Evolutionary conservation across 1,284 basidiomycete genomes (phyloP), one percentile per base, ranked within the genome.

Genomic region (Coniferiporia sulphurascens): DNA sequence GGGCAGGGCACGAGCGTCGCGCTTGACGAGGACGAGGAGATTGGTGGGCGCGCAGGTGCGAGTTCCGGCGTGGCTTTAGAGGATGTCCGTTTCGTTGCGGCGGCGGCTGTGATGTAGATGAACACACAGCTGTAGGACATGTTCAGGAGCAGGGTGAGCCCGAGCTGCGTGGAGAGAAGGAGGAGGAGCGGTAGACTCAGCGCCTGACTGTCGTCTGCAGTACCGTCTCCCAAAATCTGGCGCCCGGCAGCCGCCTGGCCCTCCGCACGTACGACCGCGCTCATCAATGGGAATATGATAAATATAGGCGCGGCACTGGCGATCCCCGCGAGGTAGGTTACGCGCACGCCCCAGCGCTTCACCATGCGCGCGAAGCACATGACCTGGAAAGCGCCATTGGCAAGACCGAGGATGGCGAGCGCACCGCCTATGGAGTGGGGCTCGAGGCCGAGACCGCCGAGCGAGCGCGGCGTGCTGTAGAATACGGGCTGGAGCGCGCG

Each of bases 401-500:
- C 52, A 19, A 64, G 17, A 17, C 65, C 65, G 5, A 65, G 43
- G 12, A 56, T 13, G 19, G 61, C 73, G 36, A 81, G 65, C 22
- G 75, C 72, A 41, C 62, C 63, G 2, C 79, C 80, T 34, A 81
- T 78, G n/a, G 66, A 61, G 8, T 70, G 67, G 7, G 78, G 73
- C 1, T 70, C 63, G 1, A 80, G 68, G 10, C 65, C 69, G 22
- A 80, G 73, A 12, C 79, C 78, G 15, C 78, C 77, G 46, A 76
- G 66, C 8, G 68, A 65, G n/a, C 76, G 68, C 7, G 77, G 73
- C 66, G 75, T 74, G 19, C 76, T 72, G 21, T 75, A 73, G 65
- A 79, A 78, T 21, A 81, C 72, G 0, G 78, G 78, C 5, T 74
- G 68, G 19, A 81, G 65, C 3, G 74, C 68, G 41, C 69, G 72